Evolutionary conservation across 2,329 filamentous ascomycete genomes (phyloP), one percentile per base, ranked within the genome.

Genomic region (Botryotinia globosa): DNA sequence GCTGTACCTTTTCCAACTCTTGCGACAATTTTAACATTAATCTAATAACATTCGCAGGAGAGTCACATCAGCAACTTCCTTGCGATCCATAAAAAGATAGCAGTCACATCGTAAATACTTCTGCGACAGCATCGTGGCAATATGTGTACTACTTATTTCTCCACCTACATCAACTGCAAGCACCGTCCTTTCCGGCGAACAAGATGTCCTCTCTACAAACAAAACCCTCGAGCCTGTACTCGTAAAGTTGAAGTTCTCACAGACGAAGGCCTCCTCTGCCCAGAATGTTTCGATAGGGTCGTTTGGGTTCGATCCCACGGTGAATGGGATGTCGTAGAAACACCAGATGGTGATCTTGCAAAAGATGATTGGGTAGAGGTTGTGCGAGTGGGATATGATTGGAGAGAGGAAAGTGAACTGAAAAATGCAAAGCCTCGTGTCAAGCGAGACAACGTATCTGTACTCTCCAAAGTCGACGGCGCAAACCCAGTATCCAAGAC

Each of bases 281-380:
- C 39, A 20, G 39, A 18, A 4, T 72, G 70, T 32, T 68, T 67
- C 22, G 70, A 72, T 9, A 37, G 32, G 14, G 34, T 68, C 8
- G 51, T 72, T 25, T 72, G 70, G 70, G 39, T 72, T 45, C 62
- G 62, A 32, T 67, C 70, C 6, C 48, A 32, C n/a, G 63, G 63
- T 25, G 70, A 72, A 72, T 72, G 70, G 70, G 70, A 72, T 32
- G 29, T 34, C 5, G 12, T 72, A 59, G 70, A 72, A 59, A 48
- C n/a, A 68, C 70, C 70, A n/a, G 62, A 48, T 25, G 48, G 63
- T 3, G 63, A 72, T 16, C 54, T 72, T 34, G 62, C 37, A 25
- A 68, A 68, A 48, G 70, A 72, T 32, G 62, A 72, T 37, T 67
- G 70, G 70, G 62, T 45, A 37, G 16, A 58, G 29, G 70, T 68